phyloP scores from a whole-genome alignment of 495 filamentous ascomycete species.

The Penicillium ucsense region DNA sequence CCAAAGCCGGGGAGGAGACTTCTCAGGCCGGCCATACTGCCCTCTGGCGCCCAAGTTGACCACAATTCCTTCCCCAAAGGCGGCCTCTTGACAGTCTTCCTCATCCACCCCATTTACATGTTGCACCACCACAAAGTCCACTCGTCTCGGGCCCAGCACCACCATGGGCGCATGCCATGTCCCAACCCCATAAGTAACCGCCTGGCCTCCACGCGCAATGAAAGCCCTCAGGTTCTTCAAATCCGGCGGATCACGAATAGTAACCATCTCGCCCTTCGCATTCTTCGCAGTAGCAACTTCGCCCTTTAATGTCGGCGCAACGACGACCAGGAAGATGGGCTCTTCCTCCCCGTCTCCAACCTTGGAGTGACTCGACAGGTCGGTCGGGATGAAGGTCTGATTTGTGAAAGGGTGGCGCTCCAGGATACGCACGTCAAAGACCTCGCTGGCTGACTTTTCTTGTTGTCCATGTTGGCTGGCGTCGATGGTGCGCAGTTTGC shows the following conservation, averaged over 20 bases:
- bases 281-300: conserved; percentile 26
- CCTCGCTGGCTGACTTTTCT: conserved; percentile 11
- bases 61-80: conserved; percentile 34
- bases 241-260: conserved; percentile 59
- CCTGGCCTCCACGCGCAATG: conserved; percentile 67
- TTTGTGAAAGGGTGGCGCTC: conserved; percentile 92
- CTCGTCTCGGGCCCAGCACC: conserved; percentile 56
- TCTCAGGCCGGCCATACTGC: conserved; percentile 22
- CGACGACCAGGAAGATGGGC: conserved; percentile 69
- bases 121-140: conserved; percentile 84
- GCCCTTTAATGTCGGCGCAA: conserved; percentile 59
- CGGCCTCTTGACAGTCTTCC: conserved; percentile 88
- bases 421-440: conserved; percentile 65
- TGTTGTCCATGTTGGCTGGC: background rate
- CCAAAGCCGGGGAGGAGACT: conserved; percentile 21
- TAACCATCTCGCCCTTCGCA: conserved; percentile 20
- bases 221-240: conserved; percentile 63
- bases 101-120: conserved; percentile 71
- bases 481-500: conserved; percentile 32
- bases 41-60: conserved; percentile 23
- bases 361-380: conserved; percentile 32
- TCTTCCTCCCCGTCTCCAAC: conserved; percentile 23
- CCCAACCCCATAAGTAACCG: conserved; percentile 81
- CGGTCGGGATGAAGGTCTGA: conserved; percentile 83
- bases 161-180: conserved; percentile 99